Evolutionary conservation across 2,329 filamentous ascomycete genomes (phyloP).

Genomic region (Epichloe scottii): DNA sequence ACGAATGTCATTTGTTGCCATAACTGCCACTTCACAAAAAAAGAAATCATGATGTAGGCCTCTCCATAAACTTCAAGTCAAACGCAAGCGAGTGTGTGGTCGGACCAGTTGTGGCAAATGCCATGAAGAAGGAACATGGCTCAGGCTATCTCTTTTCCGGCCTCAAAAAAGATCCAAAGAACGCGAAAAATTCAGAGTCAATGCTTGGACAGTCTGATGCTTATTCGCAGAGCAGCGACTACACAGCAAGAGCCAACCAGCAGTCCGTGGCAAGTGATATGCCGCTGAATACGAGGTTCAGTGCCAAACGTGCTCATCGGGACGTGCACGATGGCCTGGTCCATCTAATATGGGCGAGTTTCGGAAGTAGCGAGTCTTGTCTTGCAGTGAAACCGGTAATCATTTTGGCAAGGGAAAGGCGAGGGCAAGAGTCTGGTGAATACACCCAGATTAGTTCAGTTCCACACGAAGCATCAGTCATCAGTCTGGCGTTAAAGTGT

Average conservation of each 20-base stretch:
- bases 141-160: not conserved
- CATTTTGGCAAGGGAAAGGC: not conserved
- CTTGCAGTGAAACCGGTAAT: not conserved
- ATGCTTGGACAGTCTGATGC: not conserved
- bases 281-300: not conserved
- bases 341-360: not conserved
- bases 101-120: not conserved
- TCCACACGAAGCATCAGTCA: not conserved
- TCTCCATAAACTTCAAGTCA: slow-evolving; percentile 1
- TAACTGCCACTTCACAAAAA: slow-evolving; percentile 60
- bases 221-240: not conserved
- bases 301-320: not conserved
- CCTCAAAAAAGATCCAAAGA: not conserved
- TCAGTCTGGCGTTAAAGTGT: not conserved
- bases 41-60: slow-evolving; percentile 24
- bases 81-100: not conserved
- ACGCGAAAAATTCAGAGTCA: not conserved
- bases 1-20: slow-evolving; percentile 92
- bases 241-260: slow-evolving; percentile 7
- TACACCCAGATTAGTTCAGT: not conserved
- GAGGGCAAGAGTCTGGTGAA: not conserved
- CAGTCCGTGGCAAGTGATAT: slow-evolving; percentile 2
- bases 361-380: slow-evolving; percentile 2
- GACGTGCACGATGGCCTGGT: not conserved
- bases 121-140: slow-evolving; percentile 1